Evolutionary conservation across 441 rosid species (phyloP).

Genomic region (Pelargonium fulgidum): DNA sequence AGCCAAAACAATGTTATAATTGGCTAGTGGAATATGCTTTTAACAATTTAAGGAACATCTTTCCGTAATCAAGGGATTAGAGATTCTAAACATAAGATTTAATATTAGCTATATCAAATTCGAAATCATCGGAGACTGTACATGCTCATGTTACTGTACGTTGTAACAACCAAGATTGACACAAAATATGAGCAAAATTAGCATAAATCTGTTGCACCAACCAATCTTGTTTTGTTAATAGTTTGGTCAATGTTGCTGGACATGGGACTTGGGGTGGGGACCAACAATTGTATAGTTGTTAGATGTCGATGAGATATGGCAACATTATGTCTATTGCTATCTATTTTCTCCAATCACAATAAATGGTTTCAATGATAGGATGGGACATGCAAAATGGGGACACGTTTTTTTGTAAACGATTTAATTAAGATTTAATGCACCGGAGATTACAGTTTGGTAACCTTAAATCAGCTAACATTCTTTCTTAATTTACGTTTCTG

Average conservation of each 20-base stretch:
- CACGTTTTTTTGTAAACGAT: too few relatives aligned
- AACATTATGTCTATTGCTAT: too few relatives aligned
- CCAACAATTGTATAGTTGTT: neutral
- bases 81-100: neutral
- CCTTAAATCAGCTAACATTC: too few relatives aligned
- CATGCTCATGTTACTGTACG: neutral
- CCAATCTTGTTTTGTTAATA: neutral
- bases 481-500: too few relatives aligned
- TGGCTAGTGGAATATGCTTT: neutral
- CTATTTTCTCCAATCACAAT: too few relatives aligned
- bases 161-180: neutral
- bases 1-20: neutral
- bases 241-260: neutral
- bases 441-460: too few relatives aligned
- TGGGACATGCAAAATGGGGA: too few relatives aligned
- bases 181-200: neutral
- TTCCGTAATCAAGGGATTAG: neutral
- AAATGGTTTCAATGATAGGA: too few relatives aligned
- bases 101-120: neutral
- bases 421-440: too few relatives aligned
- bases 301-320: neutral
- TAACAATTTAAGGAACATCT: neutral
- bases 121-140: neutral
- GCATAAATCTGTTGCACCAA: conserved; percentile 1
- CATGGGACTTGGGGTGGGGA: neutral